Base-by-base conservation (phyloP, 805 yeast genomes). In the Sugiyamaella chiloensis region DNA sequence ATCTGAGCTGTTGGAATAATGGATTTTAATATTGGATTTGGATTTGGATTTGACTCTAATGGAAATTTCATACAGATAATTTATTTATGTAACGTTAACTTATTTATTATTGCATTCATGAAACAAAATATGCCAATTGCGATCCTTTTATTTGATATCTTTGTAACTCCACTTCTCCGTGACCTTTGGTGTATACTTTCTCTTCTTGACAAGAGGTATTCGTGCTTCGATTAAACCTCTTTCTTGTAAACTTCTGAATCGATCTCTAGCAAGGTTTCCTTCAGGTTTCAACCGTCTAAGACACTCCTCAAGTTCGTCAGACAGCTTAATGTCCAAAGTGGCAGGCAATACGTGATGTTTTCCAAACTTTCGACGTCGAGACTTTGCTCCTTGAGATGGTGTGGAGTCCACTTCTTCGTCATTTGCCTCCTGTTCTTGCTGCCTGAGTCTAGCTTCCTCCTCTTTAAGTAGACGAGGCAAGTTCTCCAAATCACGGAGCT, bases 161-260 rank as follows among this genome's bases (percentile, higher is more conserved):
- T 91, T 91, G 70, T 85, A 87, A 27, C 90, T 78, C 95, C 95
- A 88, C 69, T 90, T 91, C 66, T 91, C 96, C 24, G 95, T 85
- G 52, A 85, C 68, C 73, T 85, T 87, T 50, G 76, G 83, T 57
- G 80, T 74, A 61, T 83, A 84, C 63, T 79, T 83, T 62, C 84
- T 78, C 64, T 72, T 79, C 64, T 79, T 80, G 55, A 73, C 74
- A 49, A 78, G 80, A 9, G 84, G 87, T 30, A 82, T 76, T 68
- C 97, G 80, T 4, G 96, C 74, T 67, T 91, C 99, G 47, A 93
- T 74, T 61, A 83, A 79, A 57, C 99, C 99, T 24, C 83, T 74
- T 52, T 87, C 79, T 70, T 93, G 98, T 53, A 91, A 64, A 52
- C 78, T 78, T 64, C 82, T 76, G 80, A 91, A 81, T 50, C 88